phyloP scores from a whole-genome alignment of 345 rosid species.

The Boechera retrofracta region DNA sequence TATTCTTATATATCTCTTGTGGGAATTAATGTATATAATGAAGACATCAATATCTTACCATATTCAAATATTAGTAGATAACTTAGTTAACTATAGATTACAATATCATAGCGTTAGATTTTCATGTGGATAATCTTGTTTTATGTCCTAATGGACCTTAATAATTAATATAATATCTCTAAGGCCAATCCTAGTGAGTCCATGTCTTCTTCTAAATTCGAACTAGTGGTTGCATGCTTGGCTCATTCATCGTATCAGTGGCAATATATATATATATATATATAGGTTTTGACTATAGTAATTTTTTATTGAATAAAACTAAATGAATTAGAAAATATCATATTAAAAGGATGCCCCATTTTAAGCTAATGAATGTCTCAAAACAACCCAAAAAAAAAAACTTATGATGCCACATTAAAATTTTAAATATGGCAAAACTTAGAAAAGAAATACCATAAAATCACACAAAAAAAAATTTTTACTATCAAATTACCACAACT shows the following conservation, averaged over 20 bases:
- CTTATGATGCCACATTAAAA: not conserved
- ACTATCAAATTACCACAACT: not conserved
- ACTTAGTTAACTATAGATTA: conserved; percentile 32
- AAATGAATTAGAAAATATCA: not conserved
- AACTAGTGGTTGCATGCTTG: conserved; percentile 30
- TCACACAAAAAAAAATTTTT: not conserved
- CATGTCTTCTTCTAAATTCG: conserved; percentile 30
- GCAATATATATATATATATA: not conserved
- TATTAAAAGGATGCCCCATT: not conserved
- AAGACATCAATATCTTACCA: conserved; percentile 24
- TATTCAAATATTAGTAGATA: conserved; percentile 34
- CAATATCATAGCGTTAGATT: conserved; percentile 29
- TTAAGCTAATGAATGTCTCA: not conserved
- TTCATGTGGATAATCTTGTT: conserved; percentile 40
- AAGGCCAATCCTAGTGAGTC: conserved; percentile 31
- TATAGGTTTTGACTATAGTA: not conserved
- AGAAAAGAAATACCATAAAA: not conserved
- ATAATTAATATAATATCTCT: conserved; percentile 17
- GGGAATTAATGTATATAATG: not conserved
- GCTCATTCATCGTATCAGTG: not conserved
- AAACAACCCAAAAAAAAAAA: not conserved
- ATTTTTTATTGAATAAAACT: not conserved
- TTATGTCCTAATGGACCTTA: conserved; percentile 25
- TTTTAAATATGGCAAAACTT: not conserved
- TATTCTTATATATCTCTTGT: not conserved